A percentile compares a stretch with the other conserved stretches of the same genome.
Conservation (phyloP, 2,329 filamentous ascomycete genomes). For the Paecilomyces fulvus region DNA sequence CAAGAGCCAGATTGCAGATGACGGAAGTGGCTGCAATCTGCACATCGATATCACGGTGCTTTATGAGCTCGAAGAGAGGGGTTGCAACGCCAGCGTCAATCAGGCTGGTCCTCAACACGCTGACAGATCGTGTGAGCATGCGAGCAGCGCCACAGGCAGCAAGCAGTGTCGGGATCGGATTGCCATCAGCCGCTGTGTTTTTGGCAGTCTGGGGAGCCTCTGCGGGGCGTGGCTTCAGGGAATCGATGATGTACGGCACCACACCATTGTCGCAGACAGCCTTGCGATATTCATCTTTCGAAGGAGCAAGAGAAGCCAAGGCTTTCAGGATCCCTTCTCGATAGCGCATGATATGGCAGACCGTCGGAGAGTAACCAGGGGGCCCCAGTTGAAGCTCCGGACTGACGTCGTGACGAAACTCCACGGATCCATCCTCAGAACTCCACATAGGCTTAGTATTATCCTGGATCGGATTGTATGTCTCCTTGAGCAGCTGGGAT, state of each 20-base stretch:
- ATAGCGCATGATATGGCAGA: slow-evolving; percentile 63
- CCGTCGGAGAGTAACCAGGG: slow-evolving; percentile 52
- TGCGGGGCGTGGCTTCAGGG: slow-evolving; percentile 52
- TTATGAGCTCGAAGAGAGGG: slow-evolving; percentile 68
- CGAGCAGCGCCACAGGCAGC: slow-evolving; percentile 77
- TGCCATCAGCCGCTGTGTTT: slow-evolving; percentile 54
- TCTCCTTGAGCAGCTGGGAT: slow-evolving; percentile 56
- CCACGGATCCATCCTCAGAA: slow-evolving; percentile 19
- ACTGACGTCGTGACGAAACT: slow-evolving; percentile 9
- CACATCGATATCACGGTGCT: slow-evolving; percentile 66
- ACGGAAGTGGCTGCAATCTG: slow-evolving; percentile 78
- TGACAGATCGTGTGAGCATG: slow-evolving; percentile 76
- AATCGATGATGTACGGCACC: slow-evolving; percentile 74
- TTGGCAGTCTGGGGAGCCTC: slow-evolving; percentile 19
- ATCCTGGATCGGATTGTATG: slow-evolving; percentile 52
- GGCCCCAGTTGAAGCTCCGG: slow-evolving; percentile 47
- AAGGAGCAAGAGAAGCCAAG: slow-evolving; percentile 69
- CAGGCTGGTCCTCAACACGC: slow-evolving; percentile 72
- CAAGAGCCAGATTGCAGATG: slow-evolving; percentile 75
- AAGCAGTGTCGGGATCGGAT: slow-evolving; percentile 68
- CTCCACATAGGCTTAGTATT: slow-evolving; percentile 49
- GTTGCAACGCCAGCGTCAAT: slow-evolving; percentile 76
- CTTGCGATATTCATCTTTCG: slow-evolving; percentile 78
- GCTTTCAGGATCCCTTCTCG: slow-evolving; percentile 70
- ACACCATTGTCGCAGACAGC: slow-evolving; percentile 73